These are phyloP conservation scores for Penicillium lagena DNA, from an alignment of 495 filamentous ascomycete species.

Conservation along the genomic window DNA sequence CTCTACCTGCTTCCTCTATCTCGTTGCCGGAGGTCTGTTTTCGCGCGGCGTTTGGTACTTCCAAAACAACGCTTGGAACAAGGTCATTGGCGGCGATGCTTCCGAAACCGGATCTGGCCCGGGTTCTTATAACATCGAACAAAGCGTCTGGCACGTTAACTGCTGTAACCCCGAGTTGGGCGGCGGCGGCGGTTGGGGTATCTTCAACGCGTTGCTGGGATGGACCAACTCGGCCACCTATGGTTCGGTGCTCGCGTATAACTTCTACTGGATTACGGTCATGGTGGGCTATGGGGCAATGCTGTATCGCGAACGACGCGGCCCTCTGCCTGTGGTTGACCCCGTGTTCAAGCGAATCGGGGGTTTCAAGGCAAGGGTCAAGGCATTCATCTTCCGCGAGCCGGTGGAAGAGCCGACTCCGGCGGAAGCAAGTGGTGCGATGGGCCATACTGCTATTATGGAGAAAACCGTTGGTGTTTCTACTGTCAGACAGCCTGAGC, in stretches of 20 bases:
- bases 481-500: constrained; percentile 1
- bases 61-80: constrained; percentile 58
- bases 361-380: constrained; percentile 10
- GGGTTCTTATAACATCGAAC: constrained; percentile 80
- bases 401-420: constrained; percentile 2
- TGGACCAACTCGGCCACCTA: constrained; percentile 90
- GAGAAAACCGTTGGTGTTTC: constrained; percentile 6
- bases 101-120: constrained; percentile 69
- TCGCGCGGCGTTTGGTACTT: constrained; percentile 71
- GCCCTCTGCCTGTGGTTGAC: constrained; percentile 16
- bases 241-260: constrained; percentile 74
- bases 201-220: constrained; percentile 76
- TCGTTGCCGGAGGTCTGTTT: constrained; percentile 80
- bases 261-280: constrained; percentile 67
- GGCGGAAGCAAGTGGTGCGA: constrained; percentile 5
- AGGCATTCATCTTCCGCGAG: constrained; percentile 15
- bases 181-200: constrained; percentile 79
- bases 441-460: background rate
- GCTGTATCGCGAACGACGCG: constrained; percentile 19
- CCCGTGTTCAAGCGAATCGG: constrained; percentile 6
- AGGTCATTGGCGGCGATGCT: constrained; percentile 63
- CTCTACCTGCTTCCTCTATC: constrained; percentile 79
- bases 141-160: constrained; percentile 90
- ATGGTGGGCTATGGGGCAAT: constrained; percentile 19
- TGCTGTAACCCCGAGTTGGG: constrained; percentile 70